These are phyloP conservation scores for Domatiomyces catenatus DNA, from an alignment of 2,329 filamentous ascomycete genomes.

Conservation along the genomic window DNA sequence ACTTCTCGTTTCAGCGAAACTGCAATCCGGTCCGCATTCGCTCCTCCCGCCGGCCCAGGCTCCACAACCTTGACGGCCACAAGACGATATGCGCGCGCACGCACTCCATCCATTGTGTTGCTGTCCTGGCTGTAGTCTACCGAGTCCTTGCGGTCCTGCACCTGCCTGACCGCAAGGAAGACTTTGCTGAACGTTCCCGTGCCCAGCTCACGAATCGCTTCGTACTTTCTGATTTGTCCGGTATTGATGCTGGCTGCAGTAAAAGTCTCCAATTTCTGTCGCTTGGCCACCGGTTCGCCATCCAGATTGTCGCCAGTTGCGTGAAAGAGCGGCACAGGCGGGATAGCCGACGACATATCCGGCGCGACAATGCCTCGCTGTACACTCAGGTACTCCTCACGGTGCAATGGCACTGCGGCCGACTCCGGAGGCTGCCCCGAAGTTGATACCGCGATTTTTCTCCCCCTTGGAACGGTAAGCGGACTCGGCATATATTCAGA, in stretches of 20 bases:
- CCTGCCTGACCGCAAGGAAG: constrained; percentile 72
- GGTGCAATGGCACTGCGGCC: constrained; percentile 42
- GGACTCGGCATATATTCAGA: constrained; percentile 75
- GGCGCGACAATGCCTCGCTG: constrained; percentile 54
- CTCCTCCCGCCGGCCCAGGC: constrained; percentile 82
- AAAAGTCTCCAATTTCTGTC: constrained; percentile 43
- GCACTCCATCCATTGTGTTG: constrained; percentile 29
- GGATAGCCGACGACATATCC: constrained; percentile 33
- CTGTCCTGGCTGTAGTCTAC: constrained; percentile 22
- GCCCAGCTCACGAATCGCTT: constrained; percentile 63
- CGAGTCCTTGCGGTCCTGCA: constrained; percentile 32
- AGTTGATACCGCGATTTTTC: constrained; percentile 59
- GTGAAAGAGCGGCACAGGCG: constrained; percentile 68
- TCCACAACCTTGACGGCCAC: constrained; percentile 94
- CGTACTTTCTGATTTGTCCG: constrained; percentile 59
- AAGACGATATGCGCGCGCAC: constrained; percentile 51
- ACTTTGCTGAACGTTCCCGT: constrained; percentile 95
- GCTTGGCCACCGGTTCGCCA: constrained; percentile 18
- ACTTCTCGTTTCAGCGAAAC: constrained; percentile 88
- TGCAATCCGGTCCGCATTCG: constrained; percentile 82
- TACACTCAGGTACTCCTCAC: constrained; percentile 67
- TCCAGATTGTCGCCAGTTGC: constrained; percentile 30
- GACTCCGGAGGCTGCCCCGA: constrained; percentile 32
- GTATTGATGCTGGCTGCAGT: constrained; percentile 52
- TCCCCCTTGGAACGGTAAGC: constrained; percentile 47